Base-by-base conservation (phyloP, 1,139 yeast species). In the Meyerozyma elateridarum region DNA sequence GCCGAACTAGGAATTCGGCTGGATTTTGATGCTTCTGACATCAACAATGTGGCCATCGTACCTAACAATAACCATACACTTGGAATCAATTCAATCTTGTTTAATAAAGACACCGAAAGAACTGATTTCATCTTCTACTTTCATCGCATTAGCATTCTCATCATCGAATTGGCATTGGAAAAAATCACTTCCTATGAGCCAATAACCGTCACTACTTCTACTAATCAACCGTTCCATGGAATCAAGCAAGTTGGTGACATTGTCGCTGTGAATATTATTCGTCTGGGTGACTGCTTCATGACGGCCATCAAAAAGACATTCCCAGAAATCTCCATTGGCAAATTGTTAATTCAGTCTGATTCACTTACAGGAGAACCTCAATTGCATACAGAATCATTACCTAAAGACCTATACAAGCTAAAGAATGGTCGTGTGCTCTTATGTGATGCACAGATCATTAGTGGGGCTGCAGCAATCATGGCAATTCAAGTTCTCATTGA, bases 401-500 rank as follows among this genome's bases (percentile, higher is more conserved):
- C 73, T 1, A 42, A 20, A 11, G 45, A 48, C 5, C 32, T 49
- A 16, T 33, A 26, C 29, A 28, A 32, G 36, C 41, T 38, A 9
- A 44, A 45, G n/a, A 36, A 46, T 26, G 64, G 67, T 32, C 75
- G 72, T 42, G 76, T 85, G 1, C 57, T 91, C 22, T 59, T 91
- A 30, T 74, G 85, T 49, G 97, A 91, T 51, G 84, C 95, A 0
- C 96, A 89, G 53, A 69, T 87, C 31, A 81, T 87, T 16, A 81
- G 95, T 28, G 98, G 97, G 2, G 95, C 96, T 0, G 95, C 95
- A 0, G 80, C 89, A 3, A 84, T 87, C 31, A 91, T 91, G 97
- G 95, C 96, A 0, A 76, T 87, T 29, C 93, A 88, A 46, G 89
- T 91, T 4, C 62, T 91, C 36, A 46, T 84, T 12, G 97, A 91